phyloP scores from a whole-genome alignment of 495 filamentous ascomycete species.

The Chlorociboria aeruginascens region DNA sequence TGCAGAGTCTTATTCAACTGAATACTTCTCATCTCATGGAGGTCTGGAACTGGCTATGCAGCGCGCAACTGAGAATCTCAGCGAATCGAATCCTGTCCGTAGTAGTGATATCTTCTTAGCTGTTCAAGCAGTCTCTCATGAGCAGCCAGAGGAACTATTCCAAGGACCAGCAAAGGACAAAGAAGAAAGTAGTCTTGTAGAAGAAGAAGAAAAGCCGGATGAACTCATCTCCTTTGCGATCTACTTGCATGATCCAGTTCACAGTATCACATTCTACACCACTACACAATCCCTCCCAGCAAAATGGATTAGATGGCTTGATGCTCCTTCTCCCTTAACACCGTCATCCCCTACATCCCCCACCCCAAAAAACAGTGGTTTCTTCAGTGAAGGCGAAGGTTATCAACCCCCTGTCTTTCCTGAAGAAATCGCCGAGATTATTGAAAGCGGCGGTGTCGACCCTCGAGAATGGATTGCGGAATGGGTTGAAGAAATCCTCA shows the following conservation, averaged over 20 bases:
- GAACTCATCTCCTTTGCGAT: conserved; percentile 69
- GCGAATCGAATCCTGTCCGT: conserved; percentile 77
- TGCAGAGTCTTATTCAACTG: conserved; percentile 75
- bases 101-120: conserved; percentile 91
- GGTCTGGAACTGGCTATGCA: conserved; percentile 72
- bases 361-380: conserved; percentile 26
- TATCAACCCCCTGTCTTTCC: conserved; percentile 39
- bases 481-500: conserved; percentile 89
- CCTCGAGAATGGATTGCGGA: conserved; percentile 94
- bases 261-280: conserved; percentile 76
- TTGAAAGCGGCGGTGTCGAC: conserved; percentile 81
- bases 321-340: conserved; percentile 51
- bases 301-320: conserved; percentile 86
- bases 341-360: conserved; percentile 23
- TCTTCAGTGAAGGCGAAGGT: conserved; percentile 15
- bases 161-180: conserved; percentile 33
- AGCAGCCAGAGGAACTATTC: conserved; percentile 54
- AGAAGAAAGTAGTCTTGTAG: conserved; percentile 23
- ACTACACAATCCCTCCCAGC: conserved; percentile 75
- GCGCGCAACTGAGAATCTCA: conserved; percentile 58
- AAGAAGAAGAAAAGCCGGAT: conserved; percentile 37
- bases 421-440: conserved; percentile 76
- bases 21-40: conserved; percentile 66
- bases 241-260: conserved; percentile 86
- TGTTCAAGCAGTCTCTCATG: conserved; percentile 71